A percentile compares a stretch with the other conserved stretches of the same genome.
Evolutionary conservation across 306 rosid genomes (phyloP).

Genomic region (Cicer cuneatum): DNA sequence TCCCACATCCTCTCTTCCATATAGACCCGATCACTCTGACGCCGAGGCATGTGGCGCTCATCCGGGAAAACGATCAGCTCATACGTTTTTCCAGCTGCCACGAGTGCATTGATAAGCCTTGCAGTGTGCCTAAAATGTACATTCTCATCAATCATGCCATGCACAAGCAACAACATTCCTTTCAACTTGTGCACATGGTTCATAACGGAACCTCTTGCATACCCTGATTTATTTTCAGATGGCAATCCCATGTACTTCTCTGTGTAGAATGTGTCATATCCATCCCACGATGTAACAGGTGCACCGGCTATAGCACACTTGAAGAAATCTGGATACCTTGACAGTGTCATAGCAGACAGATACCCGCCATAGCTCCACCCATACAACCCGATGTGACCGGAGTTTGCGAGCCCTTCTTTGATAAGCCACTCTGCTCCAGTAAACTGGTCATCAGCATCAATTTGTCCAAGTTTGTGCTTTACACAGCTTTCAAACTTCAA

Average conservation of each 20-base stretch:
- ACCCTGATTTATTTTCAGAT: slow-evolving; percentile 53
- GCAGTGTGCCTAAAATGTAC: slow-evolving; percentile 99
- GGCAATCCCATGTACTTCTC: slow-evolving; percentile 98
- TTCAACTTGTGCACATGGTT: slow-evolving; percentile 72
- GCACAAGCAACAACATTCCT: slow-evolving; percentile 80
- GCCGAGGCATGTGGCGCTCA: slow-evolving; percentile 95
- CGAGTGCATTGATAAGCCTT: slow-evolving; percentile 84
- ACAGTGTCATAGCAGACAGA: slow-evolving; percentile 83
- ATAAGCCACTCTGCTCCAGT: slow-evolving; percentile 93
- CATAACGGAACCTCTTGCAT: slow-evolving; percentile 73
- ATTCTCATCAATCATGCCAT: slow-evolving; percentile 97
- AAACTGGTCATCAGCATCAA: slow-evolving; percentile 88
- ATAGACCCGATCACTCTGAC: slow-evolving; percentile 73
- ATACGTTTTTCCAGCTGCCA: slow-evolving; percentile 78
- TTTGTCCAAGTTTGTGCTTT: slow-evolving; percentile 66
- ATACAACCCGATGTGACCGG: slow-evolving; percentile 79
- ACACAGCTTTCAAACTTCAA: slow-evolving; percentile 78
- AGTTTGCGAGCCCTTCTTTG: slow-evolving; percentile 74
- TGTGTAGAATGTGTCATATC: slow-evolving; percentile 93
- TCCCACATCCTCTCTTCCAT: slow-evolving; percentile 99
- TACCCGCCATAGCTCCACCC: slow-evolving; percentile 99
- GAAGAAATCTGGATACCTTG: slow-evolving; percentile 76
- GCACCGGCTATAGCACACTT: slow-evolving; percentile 85
- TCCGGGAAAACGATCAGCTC: slow-evolving; percentile 90
- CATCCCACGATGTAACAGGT: slow-evolving; percentile 95